These are phyloP conservation scores for Aquilaria malaccensis DNA, from an alignment of 345 rosid genomes.

Conservation along the genomic window DNA sequence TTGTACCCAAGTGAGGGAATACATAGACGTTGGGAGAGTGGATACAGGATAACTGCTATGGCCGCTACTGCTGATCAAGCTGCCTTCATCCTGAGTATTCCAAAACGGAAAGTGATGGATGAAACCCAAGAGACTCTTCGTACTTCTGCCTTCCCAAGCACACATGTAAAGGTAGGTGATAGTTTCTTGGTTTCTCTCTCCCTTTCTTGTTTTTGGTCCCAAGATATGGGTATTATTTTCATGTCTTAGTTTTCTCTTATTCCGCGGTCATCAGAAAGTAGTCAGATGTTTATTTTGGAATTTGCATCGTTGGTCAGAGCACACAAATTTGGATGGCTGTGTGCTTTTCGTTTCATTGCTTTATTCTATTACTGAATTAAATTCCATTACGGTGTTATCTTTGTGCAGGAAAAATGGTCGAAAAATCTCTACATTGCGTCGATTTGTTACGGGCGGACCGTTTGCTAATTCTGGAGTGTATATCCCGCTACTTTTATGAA, in stretches of 20 bases:
- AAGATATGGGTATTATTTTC: no score
- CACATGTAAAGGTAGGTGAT: constrained; percentile 76
- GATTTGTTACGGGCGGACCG: constrained; percentile 65
- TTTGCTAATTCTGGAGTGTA: constrained; percentile 33
- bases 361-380: no score
- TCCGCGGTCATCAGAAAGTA: no score
- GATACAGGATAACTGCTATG: constrained; percentile 89
- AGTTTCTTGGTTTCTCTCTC: background rate
- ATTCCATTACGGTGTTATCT: background rate
- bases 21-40: constrained; percentile 86
- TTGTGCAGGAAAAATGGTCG: constrained; percentile 61
- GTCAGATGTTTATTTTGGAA: no score
- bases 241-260: no score
- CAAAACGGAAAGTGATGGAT: constrained; percentile 75
- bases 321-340: no score
- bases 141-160: constrained; percentile 93
- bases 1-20: constrained; percentile 95
- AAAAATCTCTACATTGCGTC: constrained; percentile 64
- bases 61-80: constrained; percentile 94
- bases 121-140: constrained; percentile 97
- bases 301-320: no score
- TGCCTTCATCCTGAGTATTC: constrained; percentile 81
- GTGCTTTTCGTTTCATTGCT: no score
- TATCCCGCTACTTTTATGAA: background rate
- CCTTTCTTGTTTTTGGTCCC: no score